A percentile compares a stretch with the other conserved stretches of the same genome.
Conservation (phyloP, 305 asterid genomes). For the Coffea humblotiana region DNA sequence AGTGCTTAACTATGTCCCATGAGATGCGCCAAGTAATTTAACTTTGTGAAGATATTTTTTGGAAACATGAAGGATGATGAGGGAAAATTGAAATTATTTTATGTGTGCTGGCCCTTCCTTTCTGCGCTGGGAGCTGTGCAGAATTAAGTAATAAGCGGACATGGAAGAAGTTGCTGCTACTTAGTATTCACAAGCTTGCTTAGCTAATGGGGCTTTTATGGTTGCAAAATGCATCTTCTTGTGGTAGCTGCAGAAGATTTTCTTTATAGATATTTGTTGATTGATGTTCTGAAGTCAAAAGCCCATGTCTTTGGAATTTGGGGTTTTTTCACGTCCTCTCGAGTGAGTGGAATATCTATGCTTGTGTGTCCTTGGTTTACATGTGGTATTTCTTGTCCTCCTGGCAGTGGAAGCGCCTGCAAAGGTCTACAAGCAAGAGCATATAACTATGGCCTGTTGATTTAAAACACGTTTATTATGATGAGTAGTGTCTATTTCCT, state of each 20-base stretch:
- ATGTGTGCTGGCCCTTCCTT: not conserved
- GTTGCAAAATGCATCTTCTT: not conserved
- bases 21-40: not conserved
- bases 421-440: not conserved
- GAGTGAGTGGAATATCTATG: not conserved
- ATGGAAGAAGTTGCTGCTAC: not conserved
- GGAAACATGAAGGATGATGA: not conserved
- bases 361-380: not conserved
- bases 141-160: no score
- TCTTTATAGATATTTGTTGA: not conserved
- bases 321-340: not conserved
- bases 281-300: not conserved
- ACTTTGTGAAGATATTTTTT: not conserved
- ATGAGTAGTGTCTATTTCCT: not conserved
- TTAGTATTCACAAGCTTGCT: not conserved
- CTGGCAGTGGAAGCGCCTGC: not conserved
- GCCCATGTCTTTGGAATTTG: not conserved
- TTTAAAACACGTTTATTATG: not conserved
- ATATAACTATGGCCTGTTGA: not conserved
- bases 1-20: not conserved
- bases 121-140: not conserved
- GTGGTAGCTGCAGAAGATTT: not conserved
- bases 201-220: not conserved
- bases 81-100: not conserved
- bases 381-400: not conserved